phyloP scores from a whole-genome alignment of 805 yeast genomes.

The Saccharomyces cerevisiae region DNA sequence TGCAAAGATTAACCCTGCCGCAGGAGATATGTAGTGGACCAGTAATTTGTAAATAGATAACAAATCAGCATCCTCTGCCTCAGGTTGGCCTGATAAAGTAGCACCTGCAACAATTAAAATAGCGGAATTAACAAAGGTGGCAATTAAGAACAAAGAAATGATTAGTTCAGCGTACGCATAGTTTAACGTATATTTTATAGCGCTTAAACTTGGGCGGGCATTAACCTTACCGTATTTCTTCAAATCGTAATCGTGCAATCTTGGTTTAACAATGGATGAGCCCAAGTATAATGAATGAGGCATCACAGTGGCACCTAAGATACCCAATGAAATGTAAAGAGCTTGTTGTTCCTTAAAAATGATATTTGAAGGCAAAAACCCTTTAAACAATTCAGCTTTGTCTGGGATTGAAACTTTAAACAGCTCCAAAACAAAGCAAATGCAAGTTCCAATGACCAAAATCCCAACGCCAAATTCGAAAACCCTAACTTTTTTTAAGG shows the following conservation, averaged over 20 bases:
- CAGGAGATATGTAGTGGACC: conserved; percentile 60
- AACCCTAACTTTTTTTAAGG: conserved; percentile 62
- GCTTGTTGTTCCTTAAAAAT: conserved; percentile 59
- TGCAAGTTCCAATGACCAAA: conserved; percentile 64
- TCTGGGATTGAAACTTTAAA: conserved; percentile 49
- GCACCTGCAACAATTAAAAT: conserved; percentile 89
- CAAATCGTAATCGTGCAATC: conserved; percentile 66
- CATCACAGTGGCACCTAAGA: conserved; percentile 92
- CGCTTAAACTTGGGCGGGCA: conserved; percentile 69
- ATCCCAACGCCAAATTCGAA: conserved; percentile 70
- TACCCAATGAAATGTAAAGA: conserved; percentile 68
- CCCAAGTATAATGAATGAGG: conserved; percentile 85
- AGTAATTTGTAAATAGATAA: conserved; percentile 71
- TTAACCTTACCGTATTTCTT: conserved; percentile 40
- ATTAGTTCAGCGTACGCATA: conserved; percentile 78
- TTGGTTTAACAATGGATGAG: conserved; percentile 78
- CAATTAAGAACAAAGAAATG: conserved; percentile 75
- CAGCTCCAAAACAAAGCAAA: conserved; percentile 67
- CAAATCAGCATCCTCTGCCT: conserved; percentile 70
- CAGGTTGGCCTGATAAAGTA: conserved; percentile 57
- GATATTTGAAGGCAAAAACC: conserved; percentile 63
- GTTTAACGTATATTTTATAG: conserved; percentile 70
- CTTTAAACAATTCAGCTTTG: conserved; percentile 45
- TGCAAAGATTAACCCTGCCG: conserved; percentile 86
- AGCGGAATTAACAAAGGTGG: conserved; percentile 86